These are phyloP conservation scores for Lumnitzera racemosa DNA, from an alignment of 345 rosid species.

Conservation along the genomic window DNA sequence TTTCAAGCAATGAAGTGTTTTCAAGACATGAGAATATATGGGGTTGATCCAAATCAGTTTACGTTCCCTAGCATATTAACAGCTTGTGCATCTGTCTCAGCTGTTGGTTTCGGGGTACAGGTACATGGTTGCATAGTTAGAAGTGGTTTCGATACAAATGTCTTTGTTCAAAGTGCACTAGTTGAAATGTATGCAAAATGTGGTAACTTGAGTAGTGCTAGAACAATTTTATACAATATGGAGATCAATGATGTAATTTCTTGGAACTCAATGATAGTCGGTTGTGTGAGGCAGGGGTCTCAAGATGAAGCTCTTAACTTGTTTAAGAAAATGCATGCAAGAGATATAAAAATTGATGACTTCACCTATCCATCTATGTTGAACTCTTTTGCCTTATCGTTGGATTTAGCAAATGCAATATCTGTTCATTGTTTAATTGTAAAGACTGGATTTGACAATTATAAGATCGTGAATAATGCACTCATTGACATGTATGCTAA, in stretches of 20 bases:
- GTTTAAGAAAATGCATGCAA: slow-evolving; percentile 54
- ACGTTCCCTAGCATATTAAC: slow-evolving; percentile 75
- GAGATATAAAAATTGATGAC: slow-evolving; percentile 49
- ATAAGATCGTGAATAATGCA: slow-evolving; percentile 66
- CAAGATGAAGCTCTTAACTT: slow-evolving; percentile 50
- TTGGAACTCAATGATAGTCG: slow-evolving; percentile 82
- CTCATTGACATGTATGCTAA: slow-evolving; percentile 89
- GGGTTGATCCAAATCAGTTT: slow-evolving; percentile 57
- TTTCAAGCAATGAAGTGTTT: slow-evolving; percentile 56
- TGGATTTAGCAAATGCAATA: slow-evolving; percentile 32
- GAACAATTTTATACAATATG: slow-evolving; percentile 34
- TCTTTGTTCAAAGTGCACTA: slow-evolving; percentile 69
- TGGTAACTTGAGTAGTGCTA: slow-evolving; percentile 52
- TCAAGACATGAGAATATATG: slow-evolving; percentile 45
- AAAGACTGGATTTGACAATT: slow-evolving; percentile 61
- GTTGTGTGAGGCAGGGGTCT: slow-evolving; percentile 60
- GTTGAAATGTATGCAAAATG: slow-evolving; percentile 86
- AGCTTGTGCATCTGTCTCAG: slow-evolving; percentile 55
- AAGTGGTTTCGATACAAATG: slow-evolving; percentile 57
- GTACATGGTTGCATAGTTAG: slow-evolving; percentile 61
- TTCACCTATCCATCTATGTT: slow-evolving; percentile 65
- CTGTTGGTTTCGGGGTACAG: slow-evolving; percentile 49
- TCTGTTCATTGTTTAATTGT: slow-evolving; percentile 65
- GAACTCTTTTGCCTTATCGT: slow-evolving; percentile 52
- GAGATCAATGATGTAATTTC: slow-evolving; percentile 58